phyloP scores from a whole-genome alignment of 306 rosid species.

The Cicer yamashitae region DNA sequence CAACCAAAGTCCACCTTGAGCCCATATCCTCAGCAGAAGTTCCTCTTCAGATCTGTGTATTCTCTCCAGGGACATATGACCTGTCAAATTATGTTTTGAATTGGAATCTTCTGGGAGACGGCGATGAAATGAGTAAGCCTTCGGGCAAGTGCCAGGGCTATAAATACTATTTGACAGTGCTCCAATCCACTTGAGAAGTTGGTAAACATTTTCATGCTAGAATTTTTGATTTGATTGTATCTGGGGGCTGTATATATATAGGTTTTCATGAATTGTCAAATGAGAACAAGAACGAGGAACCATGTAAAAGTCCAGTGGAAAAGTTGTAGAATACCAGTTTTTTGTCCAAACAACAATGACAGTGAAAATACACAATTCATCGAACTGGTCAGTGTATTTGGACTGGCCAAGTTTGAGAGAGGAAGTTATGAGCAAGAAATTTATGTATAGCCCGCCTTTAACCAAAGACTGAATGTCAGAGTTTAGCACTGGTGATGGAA shows the following conservation, averaged over 20 bases:
- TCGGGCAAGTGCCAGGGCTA: conserved; percentile 87
- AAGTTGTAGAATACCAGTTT: conserved; percentile 42
- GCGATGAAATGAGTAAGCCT: conserved; percentile 42
- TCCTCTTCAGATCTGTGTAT: conserved; percentile 87
- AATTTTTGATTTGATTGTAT: conserved; percentile 37
- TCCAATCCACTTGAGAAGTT: conserved; percentile 65
- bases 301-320: conserved; percentile 39
- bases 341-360: conserved; percentile 50
- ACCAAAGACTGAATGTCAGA: conserved; percentile 20
- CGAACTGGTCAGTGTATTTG: conserved; percentile 29
- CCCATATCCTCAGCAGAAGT: conserved; percentile 67
- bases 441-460: conserved; percentile 14
- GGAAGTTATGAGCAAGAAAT: conserved; percentile 11
- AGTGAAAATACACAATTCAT: conserved; percentile 34
- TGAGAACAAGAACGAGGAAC: conserved; percentile 49
- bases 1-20: conserved; percentile 66
- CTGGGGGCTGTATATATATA: conserved; percentile 51
- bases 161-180: conserved; percentile 76
- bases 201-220: conserved; percentile 37
- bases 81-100: conserved; percentile 77
- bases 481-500: conserved; percentile 6
- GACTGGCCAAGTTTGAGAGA: conserved; percentile 37
- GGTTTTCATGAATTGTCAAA: conserved; percentile 50
- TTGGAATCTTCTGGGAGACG: conserved; percentile 67
- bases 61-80: conserved; percentile 85